Percentiles rank a stretch among this genome's conserved stretches.
Evolutionary conservation across 306 rosid genomes (phyloP).

Genomic region (Sphenostylis stenocarpa): DNA sequence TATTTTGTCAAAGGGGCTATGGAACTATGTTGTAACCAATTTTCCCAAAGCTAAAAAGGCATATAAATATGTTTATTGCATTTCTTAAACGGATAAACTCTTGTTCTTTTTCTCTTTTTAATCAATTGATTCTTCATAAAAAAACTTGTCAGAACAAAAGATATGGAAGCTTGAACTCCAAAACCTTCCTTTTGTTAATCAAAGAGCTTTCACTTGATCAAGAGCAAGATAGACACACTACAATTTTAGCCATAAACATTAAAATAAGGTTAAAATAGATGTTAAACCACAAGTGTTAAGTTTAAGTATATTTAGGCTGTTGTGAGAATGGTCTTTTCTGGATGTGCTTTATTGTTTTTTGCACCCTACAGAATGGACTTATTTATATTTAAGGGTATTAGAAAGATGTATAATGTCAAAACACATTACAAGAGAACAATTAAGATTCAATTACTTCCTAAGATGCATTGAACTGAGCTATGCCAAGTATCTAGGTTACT

Average conservation of each 20-base stretch:
- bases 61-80: neutral
- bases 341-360: neutral
- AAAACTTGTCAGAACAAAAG: neutral
- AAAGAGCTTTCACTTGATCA: neutral
- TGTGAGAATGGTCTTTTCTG: neutral
- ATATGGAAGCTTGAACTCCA: neutral
- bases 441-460: neutral
- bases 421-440: neutral
- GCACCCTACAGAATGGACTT: neutral
- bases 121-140: neutral
- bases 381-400: neutral
- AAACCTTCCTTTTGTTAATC: neutral
- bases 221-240: neutral
- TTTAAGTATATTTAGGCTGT: neutral
- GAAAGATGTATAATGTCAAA: neutral
- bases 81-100: neutral
- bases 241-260: neutral
- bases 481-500: neutral
- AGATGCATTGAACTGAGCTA: neutral
- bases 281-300: neutral
- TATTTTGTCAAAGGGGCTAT: neutral
- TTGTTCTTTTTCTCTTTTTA: constrained; percentile 3
- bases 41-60: neutral
- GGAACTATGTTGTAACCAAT: neutral
- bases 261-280: neutral